phyloP scores from a whole-genome alignment of 768 basidiomycete species.

The Heimioporus sp. region DNA sequence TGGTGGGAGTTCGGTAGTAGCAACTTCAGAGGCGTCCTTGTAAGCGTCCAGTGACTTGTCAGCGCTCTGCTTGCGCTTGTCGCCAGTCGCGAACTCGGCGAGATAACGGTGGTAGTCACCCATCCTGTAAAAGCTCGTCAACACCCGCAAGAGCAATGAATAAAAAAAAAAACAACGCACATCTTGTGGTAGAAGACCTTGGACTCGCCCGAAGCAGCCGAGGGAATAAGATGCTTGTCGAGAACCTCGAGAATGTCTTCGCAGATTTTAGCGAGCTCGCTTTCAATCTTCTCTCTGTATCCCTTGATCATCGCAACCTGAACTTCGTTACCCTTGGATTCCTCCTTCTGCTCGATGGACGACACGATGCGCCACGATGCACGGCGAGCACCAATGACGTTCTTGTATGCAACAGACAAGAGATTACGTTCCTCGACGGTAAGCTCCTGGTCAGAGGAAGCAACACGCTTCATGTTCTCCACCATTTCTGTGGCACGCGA shows the following conservation, averaged over 20 bases:
- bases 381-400: constrained; percentile 97
- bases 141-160: not conserved
- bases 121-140: constrained; percentile 62
- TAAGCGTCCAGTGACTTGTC: constrained; percentile 97
- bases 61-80: constrained; percentile 95
- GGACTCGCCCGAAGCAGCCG: constrained; percentile 93
- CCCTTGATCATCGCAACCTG: constrained; percentile 97
- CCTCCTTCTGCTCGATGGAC: constrained; percentile 99
- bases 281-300: constrained; percentile 97
- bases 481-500: constrained; percentile 74
- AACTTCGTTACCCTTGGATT: constrained; percentile 95
- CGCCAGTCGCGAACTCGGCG: constrained; percentile 97
- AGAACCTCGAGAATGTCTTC: constrained; percentile 97
- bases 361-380: constrained; percentile 98
- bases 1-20: constrained; percentile 90
- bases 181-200: constrained; percentile 99
- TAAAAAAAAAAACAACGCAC: constrained; percentile 44
- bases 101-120: constrained; percentile 99
- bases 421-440: constrained; percentile 99
- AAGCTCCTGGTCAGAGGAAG: constrained; percentile 96
- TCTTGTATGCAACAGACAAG: constrained; percentile 98
- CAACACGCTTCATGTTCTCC: constrained; percentile 99
- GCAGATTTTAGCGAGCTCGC: constrained; percentile 96
- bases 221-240: constrained; percentile 96
- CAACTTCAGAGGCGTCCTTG: constrained; percentile 97